Evolutionary conservation across 257 asterid species (phyloP), one percentile per base, ranked within the genome.

Genomic region (Lycium ferocissimum): DNA sequence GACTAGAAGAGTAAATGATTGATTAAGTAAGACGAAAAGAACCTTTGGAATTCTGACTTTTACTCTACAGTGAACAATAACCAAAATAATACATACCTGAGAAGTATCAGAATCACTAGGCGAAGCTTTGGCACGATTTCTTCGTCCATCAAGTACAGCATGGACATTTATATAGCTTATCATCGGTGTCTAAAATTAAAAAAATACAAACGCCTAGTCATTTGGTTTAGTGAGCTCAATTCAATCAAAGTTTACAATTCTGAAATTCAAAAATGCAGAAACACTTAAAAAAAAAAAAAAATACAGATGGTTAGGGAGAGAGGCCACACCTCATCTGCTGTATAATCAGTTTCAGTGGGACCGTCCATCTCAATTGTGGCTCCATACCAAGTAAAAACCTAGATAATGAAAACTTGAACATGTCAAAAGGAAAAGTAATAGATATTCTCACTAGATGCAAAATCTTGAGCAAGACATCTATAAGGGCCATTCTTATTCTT

Each of bases 371-470:
- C 98, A 86, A 97, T 90, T 38, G 96, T 92, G 26, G 98, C 99
- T 80, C 99, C 98, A 85, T 94, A 90, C 99, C 99, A 97, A 9
- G 98, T 93, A 87, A 97, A 97, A 82, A 94, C 97, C 98, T 94
- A 86, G 87, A 26, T 22, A 80, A 80, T 79, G 37, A 37, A 22
- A 58, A 83, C 85, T 85, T 35, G 14, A 18, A 86, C 83, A 57
- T 83, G 80, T 78, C 71, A 83, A 80, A 86, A 82, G 86, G 72
- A 89, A 85, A 53, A 69, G 75, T 18, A 58, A 81, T 12, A 61
- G 2, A 37, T 38, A 33, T 43, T 59, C n/a, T 53, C 47, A 10
- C 63, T 59, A 59, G 57, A 65, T 61, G 15, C 66, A 79, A 5
- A 35, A 65, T 51, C 63, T 83, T 35, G 47, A 83, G 66, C 53